Percentiles rank a stretch among this genome's conserved stretches.
Conservation (phyloP, 2,329 filamentous ascomycete genomes). For the Hymenotorrendiella dingleyae region DNA sequence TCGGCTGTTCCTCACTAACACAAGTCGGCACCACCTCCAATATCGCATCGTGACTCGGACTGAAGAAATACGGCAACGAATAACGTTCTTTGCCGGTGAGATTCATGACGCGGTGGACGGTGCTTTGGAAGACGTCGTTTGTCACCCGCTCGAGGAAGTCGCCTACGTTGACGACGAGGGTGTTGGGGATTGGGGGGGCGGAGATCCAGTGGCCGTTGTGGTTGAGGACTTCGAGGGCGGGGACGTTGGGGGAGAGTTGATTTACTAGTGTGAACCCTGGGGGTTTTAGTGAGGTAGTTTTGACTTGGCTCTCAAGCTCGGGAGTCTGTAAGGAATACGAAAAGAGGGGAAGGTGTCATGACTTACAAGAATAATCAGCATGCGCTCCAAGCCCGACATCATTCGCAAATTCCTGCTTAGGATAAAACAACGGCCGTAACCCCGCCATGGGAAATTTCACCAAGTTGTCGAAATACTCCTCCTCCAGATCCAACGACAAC, state of each 20-base stretch:
- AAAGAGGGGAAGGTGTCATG: too few relatives aligned
- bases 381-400: slow-evolving; percentile 32
- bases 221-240: slow-evolving; percentile 41
- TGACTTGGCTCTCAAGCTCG: too few relatives aligned
- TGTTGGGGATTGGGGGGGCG: slow-evolving; percentile 36
- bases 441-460: slow-evolving; percentile 41
- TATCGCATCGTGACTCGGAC: slow-evolving; percentile 32
- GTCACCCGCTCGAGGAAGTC: slow-evolving; percentile 38
- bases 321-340: too few relatives aligned
- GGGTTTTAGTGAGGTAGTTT: too few relatives aligned
- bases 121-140: slow-evolving; percentile 38
- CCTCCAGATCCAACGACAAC: slow-evolving; percentile 43
- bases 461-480: slow-evolving; percentile 42
- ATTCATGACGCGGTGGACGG: slow-evolving; percentile 37
- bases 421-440: slow-evolving; percentile 34
- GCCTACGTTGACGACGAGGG: slow-evolving; percentile 40
- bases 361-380: slow-evolving; percentile 38
- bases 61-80: slow-evolving; percentile 42
- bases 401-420: slow-evolving; percentile 26
- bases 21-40: too few relatives aligned
- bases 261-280: slow-evolving; percentile 38
- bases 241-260: slow-evolving; percentile 34
- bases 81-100: slow-evolving; percentile 22
- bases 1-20: too few relatives aligned
- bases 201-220: slow-evolving; percentile 37